A percentile compares a stretch with the other conserved stretches of the same genome.
phyloP scores from a whole-genome alignment of 257 asterid species.

The Gentiana straminea region DNA sequence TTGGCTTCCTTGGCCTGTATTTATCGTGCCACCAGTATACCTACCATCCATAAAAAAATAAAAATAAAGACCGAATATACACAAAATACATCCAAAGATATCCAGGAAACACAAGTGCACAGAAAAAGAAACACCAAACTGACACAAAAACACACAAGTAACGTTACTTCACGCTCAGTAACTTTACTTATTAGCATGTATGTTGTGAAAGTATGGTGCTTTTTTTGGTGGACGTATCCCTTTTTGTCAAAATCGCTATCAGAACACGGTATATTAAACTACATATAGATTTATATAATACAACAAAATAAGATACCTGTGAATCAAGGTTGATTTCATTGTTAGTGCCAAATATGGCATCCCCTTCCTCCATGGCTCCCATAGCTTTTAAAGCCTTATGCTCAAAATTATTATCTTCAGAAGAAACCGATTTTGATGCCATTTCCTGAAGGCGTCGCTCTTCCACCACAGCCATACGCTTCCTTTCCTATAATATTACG shows the following conservation, averaged over 20 bases:
- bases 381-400: slow-evolving; percentile 48
- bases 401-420: slow-evolving; percentile 54
- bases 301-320: slow-evolving; percentile 7
- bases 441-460: slow-evolving; percentile 70
- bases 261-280: not conserved
- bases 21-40: slow-evolving; percentile 83
- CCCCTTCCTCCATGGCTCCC: slow-evolving; percentile 83
- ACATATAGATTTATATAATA: not conserved
- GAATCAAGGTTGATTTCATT: slow-evolving; percentile 55
- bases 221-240: not conserved
- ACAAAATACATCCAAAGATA: not conserved
- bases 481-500: slow-evolving; percentile 37
- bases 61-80: too few relatives aligned
- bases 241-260: not conserved
- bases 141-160: too few relatives aligned
- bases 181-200: too few relatives aligned
- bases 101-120: too few relatives aligned
- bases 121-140: too few relatives aligned
- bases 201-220: not conserved
- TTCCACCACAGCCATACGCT: slow-evolving; percentile 57
- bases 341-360: slow-evolving; percentile 56
- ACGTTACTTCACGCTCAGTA: too few relatives aligned
- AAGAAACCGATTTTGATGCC: slow-evolving; percentile 38
- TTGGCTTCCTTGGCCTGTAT: slow-evolving; percentile 72
- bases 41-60: slow-evolving; percentile 12